Evolutionary conservation across 257 asterid genomes (phyloP).

Genomic region (Verbascum thapsus): DNA sequence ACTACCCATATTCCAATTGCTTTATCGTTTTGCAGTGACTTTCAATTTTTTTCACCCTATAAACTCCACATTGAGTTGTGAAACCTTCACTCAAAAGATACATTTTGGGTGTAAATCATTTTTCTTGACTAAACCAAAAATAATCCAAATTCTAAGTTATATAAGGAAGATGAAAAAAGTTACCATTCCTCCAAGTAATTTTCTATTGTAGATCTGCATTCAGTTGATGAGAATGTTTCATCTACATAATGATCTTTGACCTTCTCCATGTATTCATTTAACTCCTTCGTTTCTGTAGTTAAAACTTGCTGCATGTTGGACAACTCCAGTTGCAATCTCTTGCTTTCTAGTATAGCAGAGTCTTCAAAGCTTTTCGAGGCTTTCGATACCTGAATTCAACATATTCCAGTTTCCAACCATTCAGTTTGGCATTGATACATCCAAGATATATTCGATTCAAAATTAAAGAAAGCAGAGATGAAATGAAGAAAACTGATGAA

Average conservation of each 20-base stretch:
- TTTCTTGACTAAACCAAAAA: neutral
- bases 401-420: constrained; percentile 20
- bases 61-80: neutral
- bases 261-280: constrained; percentile 53
- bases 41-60: too few species aligned
- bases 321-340: constrained; percentile 50
- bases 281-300: constrained; percentile 46
- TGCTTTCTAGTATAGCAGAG: constrained; percentile 50
- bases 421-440: neutral
- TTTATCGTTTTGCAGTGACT: neutral
- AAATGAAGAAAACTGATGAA: constrained; percentile 10
- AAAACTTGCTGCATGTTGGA: constrained; percentile 58
- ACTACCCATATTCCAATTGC: neutral
- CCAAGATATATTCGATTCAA: neutral
- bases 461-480: neutral
- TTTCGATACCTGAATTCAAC: constrained; percentile 56
- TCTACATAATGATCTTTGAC: constrained; percentile 49
- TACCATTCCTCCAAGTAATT: constrained; percentile 70
- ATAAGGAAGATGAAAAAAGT: constrained; percentile 12
- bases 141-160: constrained; percentile 6
- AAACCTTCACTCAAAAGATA: neutral
- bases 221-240: constrained; percentile 54
- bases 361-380: constrained; percentile 66
- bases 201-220: constrained; percentile 53
- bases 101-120: neutral